Evolutionary conservation across 352 stramenopile species (phyloP).

Genomic region (Plasmopara viticola): DNA sequence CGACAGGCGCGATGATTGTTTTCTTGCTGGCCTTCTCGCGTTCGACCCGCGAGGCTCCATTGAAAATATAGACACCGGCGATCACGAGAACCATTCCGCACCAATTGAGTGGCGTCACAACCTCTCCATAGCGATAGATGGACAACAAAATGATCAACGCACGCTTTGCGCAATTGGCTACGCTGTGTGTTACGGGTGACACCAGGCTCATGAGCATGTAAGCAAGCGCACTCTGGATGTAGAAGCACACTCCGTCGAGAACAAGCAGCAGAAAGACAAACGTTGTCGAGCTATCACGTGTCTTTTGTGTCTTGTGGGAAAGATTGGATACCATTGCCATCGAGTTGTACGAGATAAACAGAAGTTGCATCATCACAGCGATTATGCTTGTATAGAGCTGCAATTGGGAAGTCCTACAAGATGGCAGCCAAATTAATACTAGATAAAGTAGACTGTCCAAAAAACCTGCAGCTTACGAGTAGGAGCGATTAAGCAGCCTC

Average conservation of each 20-base stretch:
- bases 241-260: constrained; percentile 78
- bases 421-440: constrained; percentile 1
- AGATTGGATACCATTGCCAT: constrained; percentile 25
- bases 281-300: constrained; percentile 27
- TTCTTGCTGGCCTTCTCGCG: constrained; percentile 26
- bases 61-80: constrained; percentile 86
- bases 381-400: constrained; percentile 89
- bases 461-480: constrained; percentile 42
- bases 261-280: constrained; percentile 54
- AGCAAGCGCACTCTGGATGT: constrained; percentile 86
- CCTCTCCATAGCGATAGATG: constrained; percentile 87
- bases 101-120: constrained; percentile 77
- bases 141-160: constrained; percentile 87
- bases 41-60: constrained; percentile 58
- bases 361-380: constrained; percentile 75
- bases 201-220: constrained; percentile 90
- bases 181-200: constrained; percentile 86
- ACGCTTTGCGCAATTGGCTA: constrained; percentile 89
- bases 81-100: constrained; percentile 85
- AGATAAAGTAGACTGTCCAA: constrained; percentile 1
- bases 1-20: constrained; percentile 26
- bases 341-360: constrained; percentile 74
- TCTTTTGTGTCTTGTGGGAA: constrained; percentile 6
- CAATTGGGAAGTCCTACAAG: constrained; percentile 62
- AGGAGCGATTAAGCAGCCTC: constrained; percentile 72